phyloP scores from a whole-genome alignment of 108 stramenopile genomes.

The Nitzschia sp. region DNA sequence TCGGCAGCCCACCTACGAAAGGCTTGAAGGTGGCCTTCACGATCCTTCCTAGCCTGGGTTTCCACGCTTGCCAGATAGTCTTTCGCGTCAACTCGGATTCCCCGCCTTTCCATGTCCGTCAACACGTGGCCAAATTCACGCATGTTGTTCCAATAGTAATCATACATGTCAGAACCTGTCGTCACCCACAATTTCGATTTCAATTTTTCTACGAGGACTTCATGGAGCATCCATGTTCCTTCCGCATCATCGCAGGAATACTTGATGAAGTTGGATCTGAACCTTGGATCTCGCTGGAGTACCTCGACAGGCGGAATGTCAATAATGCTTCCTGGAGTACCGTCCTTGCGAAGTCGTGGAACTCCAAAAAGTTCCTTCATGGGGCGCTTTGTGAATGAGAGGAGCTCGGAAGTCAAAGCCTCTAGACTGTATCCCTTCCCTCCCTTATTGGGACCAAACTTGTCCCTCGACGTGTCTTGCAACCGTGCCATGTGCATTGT shows the following conservation, averaged over 20 bases:
- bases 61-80: slow-evolving; percentile 88
- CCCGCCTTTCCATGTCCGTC: slow-evolving; percentile 96
- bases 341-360: slow-evolving; percentile 80
- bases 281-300: slow-evolving; percentile 75
- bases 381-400: slow-evolving; percentile 70
- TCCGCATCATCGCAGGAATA: slow-evolving; percentile 89
- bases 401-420: slow-evolving; percentile 71
- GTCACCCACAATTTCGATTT: slow-evolving; percentile 55
- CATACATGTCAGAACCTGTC: slow-evolving; percentile 62
- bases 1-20: slow-evolving; percentile 82
- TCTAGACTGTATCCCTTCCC: slow-evolving; percentile 85
- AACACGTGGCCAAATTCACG: slow-evolving; percentile 92
- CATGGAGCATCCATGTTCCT: slow-evolving; percentile 74
- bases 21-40: slow-evolving; percentile 47
- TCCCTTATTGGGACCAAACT: slow-evolving; percentile 14
- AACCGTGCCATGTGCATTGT: slow-evolving; percentile 99
- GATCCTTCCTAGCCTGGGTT: slow-evolving; percentile 74
- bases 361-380: slow-evolving; percentile 97
- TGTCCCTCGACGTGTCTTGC: slow-evolving; percentile 71
- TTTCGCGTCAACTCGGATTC: slow-evolving; percentile 89
- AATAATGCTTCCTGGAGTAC: slow-evolving; percentile 68
- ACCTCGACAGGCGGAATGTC: slow-evolving; percentile 86
- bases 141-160: slow-evolving; percentile 92
- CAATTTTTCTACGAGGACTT: slow-evolving; percentile 52
- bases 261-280: slow-evolving; percentile 75